Evolutionary conservation across 176 grass and related monocot genomes (phyloP), one percentile per base, ranked within the genome.

Genomic region (Tillandsia leiboldiana): DNA sequence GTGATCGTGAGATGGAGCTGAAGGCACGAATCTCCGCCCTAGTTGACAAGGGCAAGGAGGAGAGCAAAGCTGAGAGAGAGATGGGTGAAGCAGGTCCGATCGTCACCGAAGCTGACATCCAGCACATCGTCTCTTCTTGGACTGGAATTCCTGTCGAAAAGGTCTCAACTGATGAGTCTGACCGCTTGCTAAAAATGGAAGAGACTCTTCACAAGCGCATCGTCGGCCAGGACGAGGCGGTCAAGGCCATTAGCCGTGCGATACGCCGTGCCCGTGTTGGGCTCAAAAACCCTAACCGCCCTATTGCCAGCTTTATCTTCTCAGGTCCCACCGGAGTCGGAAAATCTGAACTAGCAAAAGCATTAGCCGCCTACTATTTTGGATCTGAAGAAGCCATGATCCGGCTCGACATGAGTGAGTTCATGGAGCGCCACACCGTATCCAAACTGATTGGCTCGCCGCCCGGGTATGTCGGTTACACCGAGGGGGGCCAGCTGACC

Each of bases 341-440:
- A 18, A 96, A 96, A 78, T 96, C 91, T n/a, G 91, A 96, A 76
- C 82, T 96, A 20, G 91, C 91, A 50, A 96, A 96, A 50, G 66
- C 85, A 10, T 75, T 96, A 62, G 91, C 91, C 24, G 53, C 87
- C 7, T 96, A 88, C 77, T 96, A 96, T 81, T 91, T 88, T 63
- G 87, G 87, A 9, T 96, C 87, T 5, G 80, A 96, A 75, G 91
- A 96, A 74, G 91, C 91, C 50, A 96, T 96, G 91, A 87, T 88
- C 81, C 79, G 87, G n/a, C 87, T 96, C 51, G 91, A 96, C 77
- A 96, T 96, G 91, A 96, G 87, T 71, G 87, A 96, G 66, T 96
- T 96, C 75, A 96, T 91, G 91, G 91, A 96, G 72, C 74, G 91
- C 28, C 87, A 96, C 65, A 91, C 91, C 2, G 91, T 96, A 9